phyloP scores from a whole-genome alignment of 306 rosid species.

The Quercus glauca region DNA sequence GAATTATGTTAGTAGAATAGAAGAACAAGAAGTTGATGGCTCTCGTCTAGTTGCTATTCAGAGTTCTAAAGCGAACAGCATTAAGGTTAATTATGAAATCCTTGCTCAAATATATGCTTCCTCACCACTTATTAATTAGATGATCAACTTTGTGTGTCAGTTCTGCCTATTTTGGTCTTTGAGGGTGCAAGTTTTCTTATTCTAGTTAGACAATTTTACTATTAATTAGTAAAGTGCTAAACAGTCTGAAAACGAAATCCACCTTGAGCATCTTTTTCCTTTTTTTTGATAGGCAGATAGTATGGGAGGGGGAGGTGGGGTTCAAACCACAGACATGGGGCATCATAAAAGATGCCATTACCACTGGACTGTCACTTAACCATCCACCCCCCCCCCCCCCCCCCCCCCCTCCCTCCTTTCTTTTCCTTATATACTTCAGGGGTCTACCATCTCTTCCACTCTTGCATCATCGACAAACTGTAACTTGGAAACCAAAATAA shows the following conservation, averaged over 20 bases:
- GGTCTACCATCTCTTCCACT: background rate
- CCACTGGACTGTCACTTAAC: no score
- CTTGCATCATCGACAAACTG: background rate
- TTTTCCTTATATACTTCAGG: background rate
- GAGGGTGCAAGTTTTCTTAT: background rate
- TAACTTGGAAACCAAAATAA: background rate
- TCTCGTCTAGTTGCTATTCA: background rate
- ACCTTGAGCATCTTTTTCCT: background rate
- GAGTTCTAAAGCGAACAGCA: slow-evolving; percentile 1
- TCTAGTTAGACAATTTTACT: background rate
- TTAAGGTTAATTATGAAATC: slow-evolving; percentile 14
- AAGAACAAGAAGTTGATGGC: slow-evolving; percentile 4
- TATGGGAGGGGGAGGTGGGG: no score
- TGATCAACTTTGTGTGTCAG: background rate
- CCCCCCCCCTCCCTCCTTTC: no score
- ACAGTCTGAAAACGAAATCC: background rate
- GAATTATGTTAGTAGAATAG: slow-evolving; percentile 8
- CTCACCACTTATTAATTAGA: background rate
- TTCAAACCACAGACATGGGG: no score
- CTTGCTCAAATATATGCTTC: background rate
- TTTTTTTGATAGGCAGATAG: no score
- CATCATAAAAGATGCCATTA: no score
- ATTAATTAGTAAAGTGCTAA: background rate
- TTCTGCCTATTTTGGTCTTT: background rate
- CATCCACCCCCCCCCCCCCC: no score